Conservation (phyloP, 2,329 filamentous ascomycete species). For the Calonectria hawksworthii region DNA sequence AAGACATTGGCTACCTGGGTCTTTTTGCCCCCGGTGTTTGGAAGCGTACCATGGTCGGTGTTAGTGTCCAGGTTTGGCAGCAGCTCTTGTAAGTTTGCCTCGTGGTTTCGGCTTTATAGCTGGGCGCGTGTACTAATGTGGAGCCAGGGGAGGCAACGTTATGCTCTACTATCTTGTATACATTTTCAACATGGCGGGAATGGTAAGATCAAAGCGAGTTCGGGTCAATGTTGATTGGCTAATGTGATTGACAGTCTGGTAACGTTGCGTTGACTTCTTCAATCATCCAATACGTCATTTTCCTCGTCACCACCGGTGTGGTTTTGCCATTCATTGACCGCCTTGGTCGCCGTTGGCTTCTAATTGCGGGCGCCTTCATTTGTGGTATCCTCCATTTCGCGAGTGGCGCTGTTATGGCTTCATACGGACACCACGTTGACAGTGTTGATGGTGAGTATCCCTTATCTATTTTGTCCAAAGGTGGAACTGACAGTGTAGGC, state of each 20-base stretch:
- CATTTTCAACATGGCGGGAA: constrained; percentile 72
- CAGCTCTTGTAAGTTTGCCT: constrained; percentile 57
- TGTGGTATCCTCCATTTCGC: constrained; percentile 63
- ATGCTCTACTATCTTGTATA: constrained; percentile 74
- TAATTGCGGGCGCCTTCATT: constrained; percentile 60
- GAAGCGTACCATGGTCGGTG: constrained; percentile 65
- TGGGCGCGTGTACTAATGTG: background rate
- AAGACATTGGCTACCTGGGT: constrained; percentile 55
- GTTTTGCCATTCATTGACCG: constrained; percentile 65
- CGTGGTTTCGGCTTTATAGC: accelerated
- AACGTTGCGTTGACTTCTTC: constrained; percentile 61
- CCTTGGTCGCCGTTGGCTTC: constrained; percentile 61
- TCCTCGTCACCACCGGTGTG: constrained; percentile 64
- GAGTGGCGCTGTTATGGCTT: constrained; percentile 64
- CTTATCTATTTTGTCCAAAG: accelerated
- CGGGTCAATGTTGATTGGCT: background rate
- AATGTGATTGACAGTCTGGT: constrained; percentile 34
- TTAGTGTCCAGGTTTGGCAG: constrained; percentile 67
- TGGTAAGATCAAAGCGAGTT: constrained; percentile 44
- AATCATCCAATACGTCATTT: constrained; percentile 69
- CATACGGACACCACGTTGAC: constrained; percentile 59
- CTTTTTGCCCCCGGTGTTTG: constrained; percentile 64
- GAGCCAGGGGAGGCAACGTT: constrained; percentile 61
- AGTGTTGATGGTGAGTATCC: constrained; percentile 51
- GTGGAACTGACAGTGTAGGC: constrained; percentile 41